Evolutionary conservation across 1,139 yeast species (phyloP).

Genomic region (Kodamaea ohmeri): DNA sequence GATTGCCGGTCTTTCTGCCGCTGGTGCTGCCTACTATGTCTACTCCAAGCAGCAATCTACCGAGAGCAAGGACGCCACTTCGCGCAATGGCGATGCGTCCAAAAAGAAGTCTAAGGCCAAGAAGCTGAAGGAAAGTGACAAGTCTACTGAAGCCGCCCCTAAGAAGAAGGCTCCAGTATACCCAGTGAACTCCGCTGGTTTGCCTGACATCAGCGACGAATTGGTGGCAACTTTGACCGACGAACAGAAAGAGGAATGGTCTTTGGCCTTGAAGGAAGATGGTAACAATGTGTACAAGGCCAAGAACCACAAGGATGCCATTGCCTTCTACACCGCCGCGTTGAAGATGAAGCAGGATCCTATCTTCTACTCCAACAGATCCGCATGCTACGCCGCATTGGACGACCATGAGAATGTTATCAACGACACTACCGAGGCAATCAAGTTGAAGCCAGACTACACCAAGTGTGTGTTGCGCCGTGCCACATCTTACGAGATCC

Average conservation of each 20-base stretch:
- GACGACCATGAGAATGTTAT: constrained; percentile 78
- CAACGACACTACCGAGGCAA: constrained; percentile 83
- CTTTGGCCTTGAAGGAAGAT: constrained; percentile 78
- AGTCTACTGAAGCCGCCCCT: constrained; percentile 21
- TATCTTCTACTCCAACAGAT: constrained; percentile 87
- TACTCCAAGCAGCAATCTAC: constrained; percentile 12
- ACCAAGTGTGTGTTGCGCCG: constrained; percentile 71
- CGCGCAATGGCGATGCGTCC: constrained; percentile 13
- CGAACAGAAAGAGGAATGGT: constrained; percentile 64
- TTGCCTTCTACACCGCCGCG: constrained; percentile 75
- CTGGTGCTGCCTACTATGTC: constrained; percentile 54
- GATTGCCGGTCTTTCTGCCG: constrained; percentile 60
- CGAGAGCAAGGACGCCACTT: constrained; percentile 3
- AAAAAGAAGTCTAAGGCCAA: constrained; percentile 41
- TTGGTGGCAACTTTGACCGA: constrained; percentile 46
- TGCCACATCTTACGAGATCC: constrained; percentile 81
- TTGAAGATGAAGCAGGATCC: constrained; percentile 75
- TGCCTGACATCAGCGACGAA: constrained; percentile 54
- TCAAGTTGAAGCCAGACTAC: constrained; percentile 83
- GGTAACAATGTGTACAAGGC: constrained; percentile 80
- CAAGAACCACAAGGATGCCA: constrained; percentile 69
- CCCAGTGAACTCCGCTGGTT: constrained; percentile 53
- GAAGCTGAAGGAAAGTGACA: constrained; percentile 25
- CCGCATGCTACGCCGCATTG: constrained; percentile 89
- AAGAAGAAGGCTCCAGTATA: constrained; percentile 24